A percentile compares a stretch with the other conserved stretches of the same genome.
These are phyloP conservation scores for Microsporum audouinii DNA, from an alignment of 2,329 filamentous ascomycete species.

Conservation along the genomic window DNA sequence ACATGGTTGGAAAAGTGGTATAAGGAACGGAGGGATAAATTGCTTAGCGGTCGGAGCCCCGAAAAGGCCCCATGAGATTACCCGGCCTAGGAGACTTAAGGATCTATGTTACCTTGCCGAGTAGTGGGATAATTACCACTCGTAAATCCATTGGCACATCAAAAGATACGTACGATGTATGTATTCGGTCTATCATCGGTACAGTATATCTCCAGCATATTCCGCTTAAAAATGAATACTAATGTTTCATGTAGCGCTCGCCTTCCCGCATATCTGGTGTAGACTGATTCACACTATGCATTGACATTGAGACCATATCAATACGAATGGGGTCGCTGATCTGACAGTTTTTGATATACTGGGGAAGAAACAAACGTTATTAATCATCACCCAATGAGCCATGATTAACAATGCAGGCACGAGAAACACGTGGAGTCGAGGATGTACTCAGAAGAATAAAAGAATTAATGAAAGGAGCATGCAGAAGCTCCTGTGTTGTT, in stretches of 20 bases:
- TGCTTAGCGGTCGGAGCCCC: constrained; percentile 15
- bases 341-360: too few species aligned
- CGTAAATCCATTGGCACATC: too few species aligned
- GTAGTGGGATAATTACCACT: background rate
- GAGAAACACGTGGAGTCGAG: background rate
- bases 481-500: background rate
- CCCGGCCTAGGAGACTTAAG: background rate
- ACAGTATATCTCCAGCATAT: too few species aligned
- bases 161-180: too few species aligned
- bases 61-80: background rate
- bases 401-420: background rate
- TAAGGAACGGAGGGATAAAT: constrained; percentile 47
- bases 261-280: too few species aligned
- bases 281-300: too few species aligned
- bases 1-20: constrained; percentile 76
- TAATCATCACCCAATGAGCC: background rate
- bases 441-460: background rate
- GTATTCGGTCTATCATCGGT: too few species aligned
- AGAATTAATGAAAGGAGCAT: background rate
- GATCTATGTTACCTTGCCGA: background rate
- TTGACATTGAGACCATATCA: too few species aligned
- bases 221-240: too few species aligned
- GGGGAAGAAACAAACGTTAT: too few species aligned
- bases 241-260: too few species aligned
- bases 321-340: too few species aligned